Evolutionary conservation across 345 rosid species (phyloP).

Genomic region (Raphanus sativus): DNA sequence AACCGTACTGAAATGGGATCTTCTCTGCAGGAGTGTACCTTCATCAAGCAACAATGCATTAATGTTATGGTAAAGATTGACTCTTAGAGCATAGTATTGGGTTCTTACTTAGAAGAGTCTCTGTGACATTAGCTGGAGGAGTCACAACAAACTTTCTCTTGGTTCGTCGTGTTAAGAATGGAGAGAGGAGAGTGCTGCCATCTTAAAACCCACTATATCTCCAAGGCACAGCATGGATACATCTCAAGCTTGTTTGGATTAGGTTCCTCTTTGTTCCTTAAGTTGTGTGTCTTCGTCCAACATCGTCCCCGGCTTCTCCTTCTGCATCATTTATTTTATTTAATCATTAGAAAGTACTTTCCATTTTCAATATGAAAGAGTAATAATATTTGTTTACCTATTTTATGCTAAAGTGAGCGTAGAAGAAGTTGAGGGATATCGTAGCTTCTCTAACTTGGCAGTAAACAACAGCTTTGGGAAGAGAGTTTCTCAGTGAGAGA

Average conservation of each 20-base stretch:
- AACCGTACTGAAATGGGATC: no score
- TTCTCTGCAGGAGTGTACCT: no score
- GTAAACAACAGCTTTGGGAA: slow-evolving; percentile 93
- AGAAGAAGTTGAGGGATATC: slow-evolving; percentile 82
- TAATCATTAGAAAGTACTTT: neutral
- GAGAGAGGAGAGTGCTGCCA: slow-evolving; percentile 57
- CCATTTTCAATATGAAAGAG: neutral
- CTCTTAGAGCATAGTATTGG: no score
- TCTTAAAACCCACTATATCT: slow-evolving; percentile 61
- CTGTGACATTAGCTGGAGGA: slow-evolving; percentile 67
- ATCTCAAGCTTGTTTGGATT: slow-evolving; percentile 92
- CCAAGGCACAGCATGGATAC: slow-evolving; percentile 94
- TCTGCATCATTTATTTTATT: slow-evolving; percentile 41
- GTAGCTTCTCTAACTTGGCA: slow-evolving; percentile 94
- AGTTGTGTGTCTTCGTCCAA: slow-evolving; percentile 94
- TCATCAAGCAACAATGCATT: no score
- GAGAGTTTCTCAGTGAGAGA: slow-evolving; percentile 77
- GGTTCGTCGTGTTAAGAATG: slow-evolving; percentile 73
- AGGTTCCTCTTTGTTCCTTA: slow-evolving; percentile 71
- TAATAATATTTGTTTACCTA: slow-evolving; percentile 50
- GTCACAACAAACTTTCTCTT: slow-evolving; percentile 73
- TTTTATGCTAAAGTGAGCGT: slow-evolving; percentile 76
- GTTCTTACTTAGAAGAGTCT: slow-evolving; percentile 48
- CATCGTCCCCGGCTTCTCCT: slow-evolving; percentile 88
- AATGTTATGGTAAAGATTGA: no score